Conservation (phyloP, 106 monocot genomes). For the Platanthera zijinensis region DNA sequence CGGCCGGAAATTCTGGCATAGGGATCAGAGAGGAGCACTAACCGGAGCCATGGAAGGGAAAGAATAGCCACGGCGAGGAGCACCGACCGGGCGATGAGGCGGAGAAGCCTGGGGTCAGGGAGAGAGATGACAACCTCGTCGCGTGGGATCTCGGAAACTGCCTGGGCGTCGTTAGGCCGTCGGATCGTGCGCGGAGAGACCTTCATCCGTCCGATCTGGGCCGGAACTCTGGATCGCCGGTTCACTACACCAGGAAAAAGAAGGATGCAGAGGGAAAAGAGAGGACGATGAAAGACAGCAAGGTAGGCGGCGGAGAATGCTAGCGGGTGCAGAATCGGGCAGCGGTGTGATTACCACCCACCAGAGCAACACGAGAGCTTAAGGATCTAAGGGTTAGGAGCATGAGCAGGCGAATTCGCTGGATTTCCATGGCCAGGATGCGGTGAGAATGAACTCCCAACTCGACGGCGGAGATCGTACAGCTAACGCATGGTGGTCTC, state of each 20-base stretch:
- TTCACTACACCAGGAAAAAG: background rate
- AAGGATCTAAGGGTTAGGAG: background rate
- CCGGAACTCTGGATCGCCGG: background rate
- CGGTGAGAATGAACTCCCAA: background rate
- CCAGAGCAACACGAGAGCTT: conserved; percentile 53
- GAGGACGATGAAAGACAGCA: background rate
- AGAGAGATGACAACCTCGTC: conserved; percentile 38
- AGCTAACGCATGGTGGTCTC: background rate
- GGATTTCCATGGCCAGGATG: background rate
- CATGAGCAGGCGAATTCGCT: background rate
- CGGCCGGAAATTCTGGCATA: background rate
- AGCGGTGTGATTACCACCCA: conserved; percentile 97
- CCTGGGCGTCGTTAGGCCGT: background rate
- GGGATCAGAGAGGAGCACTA: conserved; percentile 16
- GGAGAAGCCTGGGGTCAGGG: conserved; percentile 33
- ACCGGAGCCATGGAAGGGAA: conserved; percentile 35
- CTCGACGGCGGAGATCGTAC: background rate
- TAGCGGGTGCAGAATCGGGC: conserved; percentile 93
- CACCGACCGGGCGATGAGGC: conserved; percentile 42
- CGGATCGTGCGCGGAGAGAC: conserved; percentile 2
- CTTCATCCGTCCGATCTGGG: background rate
- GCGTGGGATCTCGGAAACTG: background rate
- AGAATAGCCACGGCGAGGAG: conserved; percentile 39
- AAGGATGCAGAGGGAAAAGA: background rate
- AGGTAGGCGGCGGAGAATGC: conserved; percentile 1